phyloP scores from a whole-genome alignment of 371 early-diverging fungal genomes.

The Quaeritorhiza haematococci region DNA sequence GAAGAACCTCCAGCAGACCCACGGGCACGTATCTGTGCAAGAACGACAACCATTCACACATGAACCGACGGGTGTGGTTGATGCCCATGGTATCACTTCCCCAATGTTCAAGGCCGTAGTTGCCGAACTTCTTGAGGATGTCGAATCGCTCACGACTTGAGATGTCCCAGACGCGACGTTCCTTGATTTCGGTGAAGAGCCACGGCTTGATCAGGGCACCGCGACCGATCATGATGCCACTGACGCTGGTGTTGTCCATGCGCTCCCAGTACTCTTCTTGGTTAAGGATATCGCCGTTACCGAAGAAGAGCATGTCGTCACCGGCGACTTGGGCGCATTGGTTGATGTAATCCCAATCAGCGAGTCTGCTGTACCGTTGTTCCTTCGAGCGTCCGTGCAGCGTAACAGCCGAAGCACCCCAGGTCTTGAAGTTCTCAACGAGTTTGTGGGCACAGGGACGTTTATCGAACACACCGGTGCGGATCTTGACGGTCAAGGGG shows the following conservation, averaged over 20 bases:
- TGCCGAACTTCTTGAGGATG: conserved; percentile 74
- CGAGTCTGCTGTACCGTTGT: conserved; percentile 85
- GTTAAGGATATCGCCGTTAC: conserved; percentile 85
- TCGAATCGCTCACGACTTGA: conserved; percentile 86
- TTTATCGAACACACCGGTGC: conserved; percentile 72
- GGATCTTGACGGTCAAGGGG: conserved; percentile 87
- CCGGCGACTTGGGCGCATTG: conserved; percentile 38
- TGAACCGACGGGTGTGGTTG: conserved; percentile 77
- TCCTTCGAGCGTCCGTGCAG: conserved; percentile 90
- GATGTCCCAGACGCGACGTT: conserved; percentile 84
- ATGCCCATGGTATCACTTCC: conserved; percentile 88
- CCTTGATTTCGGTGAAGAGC: conserved; percentile 85
- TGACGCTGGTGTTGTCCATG: conserved; percentile 57
- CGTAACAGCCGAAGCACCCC: conserved; percentile 53
- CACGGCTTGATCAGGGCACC: conserved; percentile 95
- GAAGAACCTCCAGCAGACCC: conserved; percentile 86
- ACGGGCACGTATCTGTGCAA: conserved; percentile 62
- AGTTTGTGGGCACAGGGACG: conserved; percentile 69
- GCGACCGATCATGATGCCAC: conserved; percentile 89
- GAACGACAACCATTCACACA: conserved; percentile 93
- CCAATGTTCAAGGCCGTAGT: conserved; percentile 92
- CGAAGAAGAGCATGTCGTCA: conserved; percentile 40
- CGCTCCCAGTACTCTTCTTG: conserved; percentile 68
- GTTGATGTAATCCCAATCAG: conserved; percentile 89
- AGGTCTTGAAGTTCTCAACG: conserved; percentile 58